Percentiles rank a stretch among this genome's conserved stretches.
Conservation (phyloP, 441 rosid genomes). For the Populus hybrid region DNA sequence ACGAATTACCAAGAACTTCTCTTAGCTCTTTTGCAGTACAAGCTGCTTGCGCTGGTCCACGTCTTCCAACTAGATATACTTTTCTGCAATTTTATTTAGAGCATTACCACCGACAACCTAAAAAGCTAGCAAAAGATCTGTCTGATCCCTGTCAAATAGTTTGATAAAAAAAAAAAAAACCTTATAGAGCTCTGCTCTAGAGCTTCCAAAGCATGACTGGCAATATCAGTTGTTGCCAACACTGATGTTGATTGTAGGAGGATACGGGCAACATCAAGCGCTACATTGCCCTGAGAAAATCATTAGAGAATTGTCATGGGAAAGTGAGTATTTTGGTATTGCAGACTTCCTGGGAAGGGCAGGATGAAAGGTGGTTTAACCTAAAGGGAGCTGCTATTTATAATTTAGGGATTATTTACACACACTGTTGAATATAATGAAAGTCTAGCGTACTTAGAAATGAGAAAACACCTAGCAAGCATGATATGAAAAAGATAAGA, state of each 20-base stretch:
- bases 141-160: background rate
- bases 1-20: conserved; percentile 72
- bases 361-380: background rate
- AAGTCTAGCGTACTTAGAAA: background rate
- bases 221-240: conserved; percentile 80
- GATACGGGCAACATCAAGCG: conserved; percentile 87
- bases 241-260: conserved; percentile 70
- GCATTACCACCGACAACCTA: conserved; percentile 7
- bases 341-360: background rate
- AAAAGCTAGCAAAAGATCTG: conserved; percentile 17
- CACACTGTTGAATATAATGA: background rate
- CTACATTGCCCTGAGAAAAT: conserved; percentile 81
- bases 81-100: conserved; percentile 46
- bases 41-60: conserved; percentile 97
- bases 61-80: conserved; percentile 84
- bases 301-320: conserved; percentile 4
- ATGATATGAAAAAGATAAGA: background rate
- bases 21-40: conserved; percentile 95
- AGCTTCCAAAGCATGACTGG: conserved; percentile 68
- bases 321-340: background rate
- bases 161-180: conserved; percentile 21
- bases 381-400: background rate
- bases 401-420: background rate
- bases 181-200: conserved; percentile 75
- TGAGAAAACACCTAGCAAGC: background rate